Conservation (phyloP, 805 yeast genomes). For the Candida namnaoensis region DNA sequence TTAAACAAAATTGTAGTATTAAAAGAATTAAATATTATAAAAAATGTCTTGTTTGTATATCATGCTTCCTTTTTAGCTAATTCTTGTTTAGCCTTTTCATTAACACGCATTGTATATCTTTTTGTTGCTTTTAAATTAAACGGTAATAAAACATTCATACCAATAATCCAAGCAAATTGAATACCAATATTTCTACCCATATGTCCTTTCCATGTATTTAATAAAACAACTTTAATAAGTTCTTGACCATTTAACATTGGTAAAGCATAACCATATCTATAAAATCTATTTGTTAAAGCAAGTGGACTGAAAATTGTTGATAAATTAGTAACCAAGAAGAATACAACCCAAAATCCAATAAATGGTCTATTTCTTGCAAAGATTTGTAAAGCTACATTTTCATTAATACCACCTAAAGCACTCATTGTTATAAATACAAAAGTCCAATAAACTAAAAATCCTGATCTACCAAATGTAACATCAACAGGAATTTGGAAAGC, state of each 20-base stretch:
- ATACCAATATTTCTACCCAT: constrained; percentile 49
- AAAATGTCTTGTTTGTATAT: no score
- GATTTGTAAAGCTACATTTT: constrained; percentile 41
- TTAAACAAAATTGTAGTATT: no score
- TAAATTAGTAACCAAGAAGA: constrained; percentile 54
- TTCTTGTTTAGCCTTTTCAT: no score
- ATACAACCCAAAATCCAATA: constrained; percentile 60
- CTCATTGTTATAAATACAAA: constrained; percentile 49
- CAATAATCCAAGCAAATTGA: constrained; percentile 44
- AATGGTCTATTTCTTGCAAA: constrained; percentile 49
- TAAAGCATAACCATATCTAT: constrained; percentile 47
- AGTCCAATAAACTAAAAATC: constrained; percentile 65
- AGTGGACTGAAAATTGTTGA: constrained; percentile 56
- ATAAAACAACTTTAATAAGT: constrained; percentile 42
- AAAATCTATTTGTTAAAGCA: constrained; percentile 18
- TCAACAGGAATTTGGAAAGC: constrained; percentile 54
- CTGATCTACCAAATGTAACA: constrained; percentile 46
- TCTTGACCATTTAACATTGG: constrained; percentile 57
- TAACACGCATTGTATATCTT: constrained; percentile 1
- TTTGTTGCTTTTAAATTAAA: constrained; percentile 12
- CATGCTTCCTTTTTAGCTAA: no score
- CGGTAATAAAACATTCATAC: constrained; percentile 30
- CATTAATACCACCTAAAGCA: constrained; percentile 63
- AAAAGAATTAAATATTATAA: no score
- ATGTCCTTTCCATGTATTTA: constrained; percentile 41